Evolutionary conservation across 306 rosid genomes (phyloP), one percentile per base, ranked within the genome.

Genomic region (Astragalus membranaceus): DNA sequence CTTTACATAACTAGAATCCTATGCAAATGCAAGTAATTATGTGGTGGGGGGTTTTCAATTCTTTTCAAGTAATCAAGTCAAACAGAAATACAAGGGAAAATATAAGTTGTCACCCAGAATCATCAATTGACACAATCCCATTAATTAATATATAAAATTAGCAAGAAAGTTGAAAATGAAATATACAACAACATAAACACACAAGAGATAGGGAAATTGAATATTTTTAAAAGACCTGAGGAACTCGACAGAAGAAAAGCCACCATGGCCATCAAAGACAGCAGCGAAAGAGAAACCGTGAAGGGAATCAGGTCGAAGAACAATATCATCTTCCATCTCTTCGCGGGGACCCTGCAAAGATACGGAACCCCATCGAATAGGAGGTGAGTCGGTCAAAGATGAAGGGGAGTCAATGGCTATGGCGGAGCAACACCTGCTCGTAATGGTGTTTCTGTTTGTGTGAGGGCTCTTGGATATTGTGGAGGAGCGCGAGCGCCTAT

Each of bases 191-290:
- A 20, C 23, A 20, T 20, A 20, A 20, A 20, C 23, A 20, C 23
- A 20, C 23, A 26, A 3, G 3, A 26, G 30, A 3, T 26, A 26
- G 30, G 30, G 3, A 3, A 26, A 1, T 26, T 26, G 30, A 7
- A 35, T 20, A 4, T 1, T 23, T 23, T 15, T 49, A 53, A 69
- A 50, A 70, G 47, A 86, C 99, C 99, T 89, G 84, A 95, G 96
- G 58, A 89, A 91, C 82, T 89, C 52, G 47, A 83, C 97, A 0
- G 99, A 91, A 48, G 92, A 77, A 72, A 79, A 77, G 11, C 99
- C 99, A 36, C 94, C 99, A 70, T 95, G 99, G 56, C 99, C 99
- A 75, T 95, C 99, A 52, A 91, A 89, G 6, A 95, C 99, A 50
- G 96, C 97, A 1, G 99, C 99, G 29, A 95, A 95, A 33, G 88